Evolutionary conservation across 495 filamentous ascomycete species (phyloP).

Genomic region (Xylaria scruposa): DNA sequence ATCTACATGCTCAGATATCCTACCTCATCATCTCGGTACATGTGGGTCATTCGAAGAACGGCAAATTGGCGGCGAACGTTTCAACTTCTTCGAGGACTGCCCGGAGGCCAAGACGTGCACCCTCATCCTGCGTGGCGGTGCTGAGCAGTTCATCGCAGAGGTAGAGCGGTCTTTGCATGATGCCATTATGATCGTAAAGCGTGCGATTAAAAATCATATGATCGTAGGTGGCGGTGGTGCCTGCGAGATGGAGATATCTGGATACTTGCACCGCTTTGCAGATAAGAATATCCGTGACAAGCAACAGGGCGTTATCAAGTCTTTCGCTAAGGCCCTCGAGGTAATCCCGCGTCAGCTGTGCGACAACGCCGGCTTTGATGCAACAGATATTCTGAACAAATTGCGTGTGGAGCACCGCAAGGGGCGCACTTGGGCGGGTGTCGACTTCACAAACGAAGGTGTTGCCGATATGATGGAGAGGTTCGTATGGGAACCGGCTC

Average conservation of each 20-base stretch:
- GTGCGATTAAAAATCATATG: slow-evolving; percentile 87
- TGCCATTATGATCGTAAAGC: slow-evolving; percentile 99
- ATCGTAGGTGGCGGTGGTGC: slow-evolving; percentile 97
- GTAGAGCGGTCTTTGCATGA: slow-evolving; percentile 97
- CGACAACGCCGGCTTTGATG: slow-evolving; percentile 98
- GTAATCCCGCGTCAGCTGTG: slow-evolving; percentile 96
- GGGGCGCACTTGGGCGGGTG: slow-evolving; percentile 90
- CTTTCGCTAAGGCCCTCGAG: slow-evolving; percentile 96
- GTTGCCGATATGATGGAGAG: slow-evolving; percentile 89
- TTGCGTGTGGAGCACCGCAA: slow-evolving; percentile 93
- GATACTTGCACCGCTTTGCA: slow-evolving; percentile 88
- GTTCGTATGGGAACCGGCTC: slow-evolving; percentile 95
- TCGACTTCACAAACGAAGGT: slow-evolving; percentile 92
- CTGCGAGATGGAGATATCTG: slow-evolving; percentile 94
- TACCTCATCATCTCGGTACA: slow-evolving; percentile 84
- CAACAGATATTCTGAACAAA: slow-evolving; percentile 94
- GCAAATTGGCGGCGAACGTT: slow-evolving; percentile 95
- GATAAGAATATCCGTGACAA: slow-evolving; percentile 92
- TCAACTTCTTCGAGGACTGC: slow-evolving; percentile 98
- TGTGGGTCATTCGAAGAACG: slow-evolving; percentile 93
- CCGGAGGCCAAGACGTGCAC: slow-evolving; percentile 96
- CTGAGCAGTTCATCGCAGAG: slow-evolving; percentile 98
- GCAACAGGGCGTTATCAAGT: slow-evolving; percentile 96
- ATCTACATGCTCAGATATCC: slow-evolving; percentile 96
- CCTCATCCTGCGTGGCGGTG: slow-evolving; percentile 90